Conservation (phyloP, 768 basidiomycete genomes). For the Agaricus subrufescens region DNA sequence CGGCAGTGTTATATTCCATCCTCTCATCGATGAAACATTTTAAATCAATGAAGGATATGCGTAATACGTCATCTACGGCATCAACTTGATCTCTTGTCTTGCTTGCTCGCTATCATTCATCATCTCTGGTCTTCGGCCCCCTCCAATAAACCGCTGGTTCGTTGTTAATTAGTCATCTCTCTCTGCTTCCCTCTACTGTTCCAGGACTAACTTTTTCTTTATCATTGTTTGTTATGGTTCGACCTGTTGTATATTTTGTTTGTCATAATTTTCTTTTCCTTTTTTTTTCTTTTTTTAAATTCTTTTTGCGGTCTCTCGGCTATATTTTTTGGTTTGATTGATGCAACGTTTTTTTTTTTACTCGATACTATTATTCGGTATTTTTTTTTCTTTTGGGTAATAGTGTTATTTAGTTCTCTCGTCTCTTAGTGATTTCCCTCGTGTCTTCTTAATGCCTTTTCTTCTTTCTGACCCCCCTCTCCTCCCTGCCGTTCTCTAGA, state of each 20-base stretch:
- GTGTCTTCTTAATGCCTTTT: not conserved
- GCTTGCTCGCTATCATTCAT: not conserved
- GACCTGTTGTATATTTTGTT: not conserved
- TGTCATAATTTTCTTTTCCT: not conserved
- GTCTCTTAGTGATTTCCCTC: too few species aligned
- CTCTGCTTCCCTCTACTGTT: not conserved
- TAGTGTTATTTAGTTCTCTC: not conserved
- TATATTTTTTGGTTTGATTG: too few species aligned
- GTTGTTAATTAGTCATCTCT: not conserved
- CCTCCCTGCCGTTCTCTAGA: not conserved
- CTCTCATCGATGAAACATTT: too few species aligned
- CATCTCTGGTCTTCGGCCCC: too few species aligned
- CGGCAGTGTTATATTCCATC: too few species aligned
- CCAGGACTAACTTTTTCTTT: not conserved
- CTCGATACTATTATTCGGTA: too few species aligned
- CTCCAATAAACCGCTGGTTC: not conserved
- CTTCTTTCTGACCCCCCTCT: not conserved
- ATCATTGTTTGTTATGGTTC: not conserved
- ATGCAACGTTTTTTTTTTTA: too few species aligned
- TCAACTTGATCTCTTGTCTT: not conserved
- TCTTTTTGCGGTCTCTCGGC: too few species aligned
- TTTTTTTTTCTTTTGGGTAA: constrained; percentile 1
- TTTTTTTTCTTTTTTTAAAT: not conserved
- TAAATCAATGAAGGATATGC: too few species aligned
- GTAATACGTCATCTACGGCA: too few species aligned